Evolutionary conservation across 2,329 filamentous ascomycete species (phyloP), one percentile per base, ranked within the genome.

Genomic region (Mycosphaerelloides madeirae): DNA sequence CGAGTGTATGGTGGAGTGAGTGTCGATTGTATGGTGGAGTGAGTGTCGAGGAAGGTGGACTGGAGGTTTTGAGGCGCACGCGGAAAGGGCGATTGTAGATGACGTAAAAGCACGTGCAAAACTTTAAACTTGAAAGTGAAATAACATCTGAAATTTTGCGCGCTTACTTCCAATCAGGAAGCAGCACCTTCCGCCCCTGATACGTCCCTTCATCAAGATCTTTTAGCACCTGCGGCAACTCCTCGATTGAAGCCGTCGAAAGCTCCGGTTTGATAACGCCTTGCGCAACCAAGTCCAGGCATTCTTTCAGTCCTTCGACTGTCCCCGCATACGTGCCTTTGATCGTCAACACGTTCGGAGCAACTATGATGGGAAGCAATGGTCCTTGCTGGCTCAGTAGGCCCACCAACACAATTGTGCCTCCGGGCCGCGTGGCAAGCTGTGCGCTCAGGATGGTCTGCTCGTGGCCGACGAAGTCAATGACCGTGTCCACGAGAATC

Each of bases 261-360:
- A 71, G 63, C 29, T 63, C 60, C 3, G 68, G 68, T 13, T 38
- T 49, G 18, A 71, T 57, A 1, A 60, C 53, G 3, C 63, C 62
- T 22, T 59, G 48, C 1, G 58, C 53, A 43, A 72, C 65, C 31
- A 70, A 48, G 6, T 65, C 48, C 33, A 68, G 48, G 2, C 68
- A 65, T 31, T 66, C 58, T 28, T 58, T 50, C n/a, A 74, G 49
- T 41, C 72, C 69, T 9, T 47, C 43, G 1, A 68, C 55, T 43
- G 68, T 69, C 0, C 70, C 70, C 3, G 68, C 69, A 32, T 73
- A 74, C 7, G 66, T 67, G 20, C 50, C 49, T 29, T 54, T 52
- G 31, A 61, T 52, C 18, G 45, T 54, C 29, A 58, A 29, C 18
- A 38, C 46, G 7, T 49, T 52, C 31, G 49, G 38, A 12, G 48